phyloP scores from a whole-genome alignment of 2,329 filamentous ascomycete genomes.

The Incumbomyces delicatus region DNA sequence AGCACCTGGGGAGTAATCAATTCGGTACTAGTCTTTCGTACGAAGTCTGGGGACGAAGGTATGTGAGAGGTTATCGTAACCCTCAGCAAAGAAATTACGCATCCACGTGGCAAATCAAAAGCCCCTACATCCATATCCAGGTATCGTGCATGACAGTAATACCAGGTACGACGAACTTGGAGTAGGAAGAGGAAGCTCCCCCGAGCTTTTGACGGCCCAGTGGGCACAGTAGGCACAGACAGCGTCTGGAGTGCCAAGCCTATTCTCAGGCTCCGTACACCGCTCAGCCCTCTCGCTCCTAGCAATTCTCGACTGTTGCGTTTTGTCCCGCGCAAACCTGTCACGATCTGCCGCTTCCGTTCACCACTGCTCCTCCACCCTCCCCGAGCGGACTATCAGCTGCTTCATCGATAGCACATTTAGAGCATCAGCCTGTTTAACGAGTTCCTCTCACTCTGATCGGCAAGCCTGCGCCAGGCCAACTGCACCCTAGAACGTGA shows the following conservation, averaged over 20 bases:
- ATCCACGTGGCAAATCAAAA: too few relatives aligned
- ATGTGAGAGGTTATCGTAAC: too few relatives aligned
- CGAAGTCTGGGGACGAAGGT: too few relatives aligned
- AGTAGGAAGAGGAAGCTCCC: too few relatives aligned
- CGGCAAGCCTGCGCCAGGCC: not conserved
- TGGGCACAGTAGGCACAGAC: not conserved
- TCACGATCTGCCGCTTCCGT: slow-evolving; percentile 1
- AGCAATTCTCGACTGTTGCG: slow-evolving; percentile 3
- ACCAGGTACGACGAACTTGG: too few relatives aligned
- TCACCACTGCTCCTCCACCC: slow-evolving; percentile 3
- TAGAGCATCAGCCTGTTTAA: not conserved
- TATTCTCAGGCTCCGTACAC: not conserved
- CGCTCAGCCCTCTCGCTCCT: slow-evolving; percentile 8
- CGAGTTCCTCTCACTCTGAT: not conserved
- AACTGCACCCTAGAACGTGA: not conserved
- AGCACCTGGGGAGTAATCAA: too few relatives aligned
- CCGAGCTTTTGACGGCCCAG: too few relatives aligned
- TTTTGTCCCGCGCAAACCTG: slow-evolving; percentile 7
- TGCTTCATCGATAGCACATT: not conserved
- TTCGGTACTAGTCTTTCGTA: too few relatives aligned
- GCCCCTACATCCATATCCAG: too few relatives aligned
- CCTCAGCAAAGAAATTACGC: too few relatives aligned
- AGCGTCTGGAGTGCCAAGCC: slow-evolving; percentile 5
- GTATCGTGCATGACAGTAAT: too few relatives aligned
- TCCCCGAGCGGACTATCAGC: not conserved